Conservation (phyloP, 2,329 filamentous ascomycete genomes). For the Trichoderma aggressivum region DNA sequence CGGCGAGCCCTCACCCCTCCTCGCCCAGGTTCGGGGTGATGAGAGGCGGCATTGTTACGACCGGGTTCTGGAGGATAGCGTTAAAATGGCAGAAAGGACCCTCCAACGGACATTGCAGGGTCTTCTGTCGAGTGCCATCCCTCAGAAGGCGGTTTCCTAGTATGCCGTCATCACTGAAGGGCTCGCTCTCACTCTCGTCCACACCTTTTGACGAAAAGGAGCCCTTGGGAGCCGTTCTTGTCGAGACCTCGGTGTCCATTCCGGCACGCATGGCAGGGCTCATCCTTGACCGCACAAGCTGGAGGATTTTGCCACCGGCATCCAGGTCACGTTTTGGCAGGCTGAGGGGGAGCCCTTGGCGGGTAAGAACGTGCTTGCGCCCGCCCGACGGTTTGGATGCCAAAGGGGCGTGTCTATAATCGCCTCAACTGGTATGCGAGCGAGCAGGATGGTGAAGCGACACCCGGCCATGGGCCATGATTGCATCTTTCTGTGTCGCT, state of each 20-base stretch:
- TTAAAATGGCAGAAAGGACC: constrained; percentile 1
- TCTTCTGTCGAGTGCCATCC: neutral
- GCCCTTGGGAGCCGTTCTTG: neutral
- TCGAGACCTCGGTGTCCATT: constrained; percentile 5
- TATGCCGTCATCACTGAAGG: constrained; percentile 3
- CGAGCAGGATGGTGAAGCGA: constrained; percentile 22
- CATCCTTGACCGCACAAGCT: neutral
- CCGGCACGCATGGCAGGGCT: constrained; percentile 2
- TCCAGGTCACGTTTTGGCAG: neutral
- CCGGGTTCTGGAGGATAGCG: neutral
- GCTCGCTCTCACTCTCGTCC: neutral
- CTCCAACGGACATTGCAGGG: constrained; percentile 12
- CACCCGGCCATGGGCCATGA: neutral
- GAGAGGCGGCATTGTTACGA: neutral
- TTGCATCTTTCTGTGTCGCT: neutral
- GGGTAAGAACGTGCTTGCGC: constrained; percentile 24
- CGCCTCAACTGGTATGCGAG: constrained; percentile 28
- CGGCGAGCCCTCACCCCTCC: constrained; percentile 23
- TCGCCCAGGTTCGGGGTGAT: neutral
- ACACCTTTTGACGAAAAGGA: neutral
- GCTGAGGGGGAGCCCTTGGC: neutral
- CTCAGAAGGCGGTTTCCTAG: neutral
- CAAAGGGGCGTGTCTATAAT: constrained; percentile 18
- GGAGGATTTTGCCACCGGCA: neutral
- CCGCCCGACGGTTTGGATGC: constrained; percentile 19